Evolutionary conservation across 805 yeast genomes (phyloP), one percentile per base, ranked within the genome.

Genomic region (Yarrowia keelungensis): DNA sequence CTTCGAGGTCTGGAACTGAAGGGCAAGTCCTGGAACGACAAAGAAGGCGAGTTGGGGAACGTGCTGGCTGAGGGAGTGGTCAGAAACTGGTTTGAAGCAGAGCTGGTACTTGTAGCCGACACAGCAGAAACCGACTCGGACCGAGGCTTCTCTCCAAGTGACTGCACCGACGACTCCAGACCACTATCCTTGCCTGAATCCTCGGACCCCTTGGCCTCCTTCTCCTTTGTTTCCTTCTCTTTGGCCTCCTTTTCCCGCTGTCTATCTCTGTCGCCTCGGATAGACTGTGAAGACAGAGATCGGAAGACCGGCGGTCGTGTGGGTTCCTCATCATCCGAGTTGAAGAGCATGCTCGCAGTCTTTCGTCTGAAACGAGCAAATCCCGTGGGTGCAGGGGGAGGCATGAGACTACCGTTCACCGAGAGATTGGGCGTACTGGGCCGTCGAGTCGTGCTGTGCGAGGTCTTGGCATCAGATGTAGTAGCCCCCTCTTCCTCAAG

Each of bases 271-370:
- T 26, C 32, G 32, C 32, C 45, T 12, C 46, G 5, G n/a, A 62
- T 62, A 1, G 67, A 62, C 67, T 62, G 67, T 5, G 56, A 47
- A 2, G 67, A 62, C 4, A 62, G 46, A 1, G 67, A 62, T 14
- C 67, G 19, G 22, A 62, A 62, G 5, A 62, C 56, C 1, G 67
- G 56, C 10, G 67, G 67, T 15, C 67, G 8, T 5, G 43, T 11
- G 12, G 54, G 56, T n/a, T 49, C 67, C 16, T 62, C 67, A 8
- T 62, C 56, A 26, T 62, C 67, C 39, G 67, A 62, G 32, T 35
- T 43, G 51, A 59, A 59, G 11, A 59, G 51, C 65, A 59, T 59
- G 51, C 43, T 35, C 8, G 65, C 65, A 8, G 65, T 59, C 12
- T 59, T 59, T 8, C 67, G 56, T n/a, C 56, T 14, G 26, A 62